Base-by-base conservation (phyloP, 805 yeast genomes). In the Barnettozyma siamensis region DNA sequence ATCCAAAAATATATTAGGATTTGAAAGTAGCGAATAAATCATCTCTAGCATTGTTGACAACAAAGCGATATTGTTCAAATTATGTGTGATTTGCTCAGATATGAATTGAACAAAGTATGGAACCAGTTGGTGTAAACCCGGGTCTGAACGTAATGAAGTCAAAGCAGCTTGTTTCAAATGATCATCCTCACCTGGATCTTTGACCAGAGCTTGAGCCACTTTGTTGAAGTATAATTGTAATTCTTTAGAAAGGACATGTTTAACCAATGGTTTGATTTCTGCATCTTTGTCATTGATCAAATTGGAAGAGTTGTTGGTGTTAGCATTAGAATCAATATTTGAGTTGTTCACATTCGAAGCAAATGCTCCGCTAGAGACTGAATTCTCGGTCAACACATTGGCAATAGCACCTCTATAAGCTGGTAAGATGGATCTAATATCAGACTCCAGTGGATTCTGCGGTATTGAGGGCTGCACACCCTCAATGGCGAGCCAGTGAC, bases 391-490 rank as follows among this genome's bases (percentile, higher is more conserved):
- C 42, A 83, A 62, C 38, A 80, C 70, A 59, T 83, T 69, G 48
- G 78, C 78, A 57, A 80, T 84, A 3, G 96, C 88, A 30, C 97
- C 98, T 52, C 96, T 73, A 33, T 80, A 72, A 23, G 78, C 70
- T 5, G 95, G 88, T 16, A 95, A 85, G 42, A 87, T 65, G 27
- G 78, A 75, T 58, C 80, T 79, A 47, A 91, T 81, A 51, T 89
- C 97, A 38, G 78, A 72, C 37, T 82, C 74, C 16, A 67, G 60
- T 19, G 99, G 99, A 65, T 93, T 93, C 64, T 94, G 99, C 2
- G 97, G 95, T 41, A 93, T 91, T 26, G 93, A 82, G 1, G 99
- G 99, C 59, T 93, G 99, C 8, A 93, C 95, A 43, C 99, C 99
- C 63, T 93, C 99, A 40, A 93, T 86, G 0, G 99, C 98, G 26